Conservation (phyloP, 2,329 filamentous ascomycete genomes). For the Aspergillus pseudoglaucus region DNA sequence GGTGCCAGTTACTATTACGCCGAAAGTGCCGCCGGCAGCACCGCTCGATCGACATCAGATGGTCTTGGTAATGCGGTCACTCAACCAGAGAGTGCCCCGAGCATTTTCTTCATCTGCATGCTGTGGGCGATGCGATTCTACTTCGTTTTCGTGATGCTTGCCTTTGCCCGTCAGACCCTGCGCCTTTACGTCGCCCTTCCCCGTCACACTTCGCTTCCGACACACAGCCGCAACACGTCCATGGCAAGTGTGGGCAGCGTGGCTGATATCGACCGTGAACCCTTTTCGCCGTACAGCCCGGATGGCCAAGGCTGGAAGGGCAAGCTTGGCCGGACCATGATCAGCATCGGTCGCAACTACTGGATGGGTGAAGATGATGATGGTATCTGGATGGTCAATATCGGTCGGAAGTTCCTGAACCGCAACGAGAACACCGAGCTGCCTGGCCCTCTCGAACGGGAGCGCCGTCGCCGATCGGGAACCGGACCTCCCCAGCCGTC, state of each 20-base stretch:
- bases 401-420: constrained; percentile 55
- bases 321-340: constrained; percentile 70
- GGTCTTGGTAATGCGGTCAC: constrained; percentile 59
- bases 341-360: constrained; percentile 66
- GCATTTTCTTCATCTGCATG: constrained; percentile 66
- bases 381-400: constrained; percentile 61
- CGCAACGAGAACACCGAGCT: constrained; percentile 37
- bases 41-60: constrained; percentile 40
- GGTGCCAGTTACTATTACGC: constrained; percentile 27
- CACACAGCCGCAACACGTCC: constrained; percentile 38
- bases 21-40: constrained; percentile 23
- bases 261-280: constrained; percentile 49
- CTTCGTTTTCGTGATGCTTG: constrained; percentile 75
- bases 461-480: constrained; percentile 55
- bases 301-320: constrained; percentile 75
- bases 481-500: constrained; percentile 49
- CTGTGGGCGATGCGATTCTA: constrained; percentile 75
- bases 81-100: constrained; percentile 63
- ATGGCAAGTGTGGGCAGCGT: constrained; percentile 44
- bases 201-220: constrained; percentile 33
- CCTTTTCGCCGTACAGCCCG: constrained; percentile 64
- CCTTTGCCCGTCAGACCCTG: constrained; percentile 71
- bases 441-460: constrained; percentile 46
- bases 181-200: constrained; percentile 50
- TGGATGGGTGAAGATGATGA: constrained; percentile 66